phyloP scores from a whole-genome alignment of 352 stramenopile species.

The Globisporangium perplexum region DNA sequence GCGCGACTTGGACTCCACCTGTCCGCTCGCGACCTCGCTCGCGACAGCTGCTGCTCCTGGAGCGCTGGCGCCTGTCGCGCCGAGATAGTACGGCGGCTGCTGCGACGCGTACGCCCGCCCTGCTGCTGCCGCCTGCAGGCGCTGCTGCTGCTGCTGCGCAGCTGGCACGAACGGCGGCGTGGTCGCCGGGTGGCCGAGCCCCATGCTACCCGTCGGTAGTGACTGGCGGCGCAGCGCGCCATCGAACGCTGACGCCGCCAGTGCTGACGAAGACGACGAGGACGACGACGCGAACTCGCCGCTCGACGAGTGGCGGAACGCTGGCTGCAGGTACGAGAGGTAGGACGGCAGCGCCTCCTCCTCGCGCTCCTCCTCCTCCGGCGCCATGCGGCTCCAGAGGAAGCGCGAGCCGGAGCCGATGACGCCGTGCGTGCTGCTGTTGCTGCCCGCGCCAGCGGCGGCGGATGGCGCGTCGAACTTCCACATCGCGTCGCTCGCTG shows the following conservation, averaged over 20 bases:
- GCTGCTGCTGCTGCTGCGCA: slow-evolving; percentile 1
- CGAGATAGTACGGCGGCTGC: background rate
- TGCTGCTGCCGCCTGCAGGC: background rate
- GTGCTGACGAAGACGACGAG: slow-evolving; percentile 3
- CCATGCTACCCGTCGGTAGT: slow-evolving; percentile 2
- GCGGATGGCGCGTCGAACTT: slow-evolving; percentile 4
- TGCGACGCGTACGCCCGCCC: background rate
- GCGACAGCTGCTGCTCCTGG: background rate
- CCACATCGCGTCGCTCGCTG: slow-evolving; percentile 10
- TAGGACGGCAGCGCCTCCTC: slow-evolving; percentile 70
- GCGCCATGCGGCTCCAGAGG: slow-evolving; percentile 61
- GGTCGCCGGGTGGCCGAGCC: slow-evolving; percentile 3
- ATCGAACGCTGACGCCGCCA: slow-evolving; percentile 4
- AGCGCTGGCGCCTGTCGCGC: too few relatives aligned
- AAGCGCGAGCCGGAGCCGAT: slow-evolving; percentile 34
- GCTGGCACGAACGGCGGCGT: slow-evolving; percentile 10
- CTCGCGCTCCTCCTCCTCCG: slow-evolving; percentile 62
- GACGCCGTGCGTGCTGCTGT: slow-evolving; percentile 20
- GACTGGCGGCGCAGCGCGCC: slow-evolving; percentile 7
- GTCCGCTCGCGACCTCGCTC: slow-evolving; percentile 1
- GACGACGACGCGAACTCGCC: background rate
- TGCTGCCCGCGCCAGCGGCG: background rate
- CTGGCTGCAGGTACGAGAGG: slow-evolving; percentile 54
- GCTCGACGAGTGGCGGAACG: slow-evolving; percentile 21
- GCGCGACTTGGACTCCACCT: slow-evolving; percentile 43